A percentile compares a stretch with the other conserved stretches of the same genome.
Conservation (phyloP, 2,329 filamentous ascomycete genomes). For the Fusarium domesticum region DNA sequence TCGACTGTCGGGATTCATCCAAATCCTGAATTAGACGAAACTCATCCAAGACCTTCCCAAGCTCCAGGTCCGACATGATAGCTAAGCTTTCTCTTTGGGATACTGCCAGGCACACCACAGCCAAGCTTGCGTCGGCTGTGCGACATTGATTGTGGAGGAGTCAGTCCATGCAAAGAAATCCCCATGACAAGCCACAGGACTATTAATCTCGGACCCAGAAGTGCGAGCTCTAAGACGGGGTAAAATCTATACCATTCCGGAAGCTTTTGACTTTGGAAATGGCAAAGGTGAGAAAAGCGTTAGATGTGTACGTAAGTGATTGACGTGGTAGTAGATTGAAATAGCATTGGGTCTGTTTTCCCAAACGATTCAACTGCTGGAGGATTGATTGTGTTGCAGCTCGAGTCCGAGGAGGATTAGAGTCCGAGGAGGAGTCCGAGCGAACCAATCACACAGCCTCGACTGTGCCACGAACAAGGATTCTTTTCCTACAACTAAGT, state of each 20-base stretch:
- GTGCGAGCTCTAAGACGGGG: slow-evolving; percentile 6
- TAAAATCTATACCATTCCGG: background rate
- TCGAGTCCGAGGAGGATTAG: background rate
- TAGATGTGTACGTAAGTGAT: no score
- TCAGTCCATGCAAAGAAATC: no score
- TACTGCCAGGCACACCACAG: background rate
- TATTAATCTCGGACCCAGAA: slow-evolving; percentile 16
- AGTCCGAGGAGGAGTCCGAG: slow-evolving; percentile 3
- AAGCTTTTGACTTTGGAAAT: no score
- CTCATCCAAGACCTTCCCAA: slow-evolving; percentile 1
- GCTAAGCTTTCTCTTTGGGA: slow-evolving; percentile 1
- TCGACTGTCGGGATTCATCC: background rate
- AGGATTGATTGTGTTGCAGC: no score
- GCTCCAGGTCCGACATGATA: background rate
- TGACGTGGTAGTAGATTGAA: no score
- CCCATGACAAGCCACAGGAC: no score
- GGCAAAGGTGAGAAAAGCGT: no score
- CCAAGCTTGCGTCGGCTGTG: background rate
- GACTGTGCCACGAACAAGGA: background rate
- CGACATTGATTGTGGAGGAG: no score
- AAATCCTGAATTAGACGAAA: background rate
- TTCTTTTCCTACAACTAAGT: no score
- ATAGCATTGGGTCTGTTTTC: no score
- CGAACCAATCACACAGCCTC: background rate
- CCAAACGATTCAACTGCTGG: background rate